Evolutionary conservation across 768 basidiomycete species (phyloP), one percentile per base, ranked within the genome.

Genomic region (Cystobasidium onofrii): DNA sequence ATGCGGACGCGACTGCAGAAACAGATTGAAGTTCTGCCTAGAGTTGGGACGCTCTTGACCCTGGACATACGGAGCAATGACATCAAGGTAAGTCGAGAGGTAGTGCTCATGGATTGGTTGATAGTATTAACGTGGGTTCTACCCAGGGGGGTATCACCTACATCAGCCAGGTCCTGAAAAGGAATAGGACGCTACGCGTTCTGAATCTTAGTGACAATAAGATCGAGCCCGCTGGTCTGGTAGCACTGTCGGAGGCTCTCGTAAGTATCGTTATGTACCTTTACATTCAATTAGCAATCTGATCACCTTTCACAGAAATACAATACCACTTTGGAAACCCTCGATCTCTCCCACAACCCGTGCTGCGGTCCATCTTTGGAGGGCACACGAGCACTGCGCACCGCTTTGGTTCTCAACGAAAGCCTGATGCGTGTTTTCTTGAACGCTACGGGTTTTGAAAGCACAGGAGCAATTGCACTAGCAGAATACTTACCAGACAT

Each of bases 401-500:
- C 93, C 0, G 89, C 94, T 0, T 93, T 98, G 81, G 93, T 92
- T 0, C 85, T 95, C 70, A 96, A 97, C 80, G 88, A 87, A 0
- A 88, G 91, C 0, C 86, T 99, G 39, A 97, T 95, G 78, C 88
- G 96, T 0, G 83, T 99, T 54, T 97, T 96, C 83, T 85, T 98
- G 25, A 89, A 91, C 7, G 87, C 88, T 1, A 96, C 94, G 0
- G 83, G 84, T 2, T 85, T 98, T 79, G 86, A 86, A 0, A 89
- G 90, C 0, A 83, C 88, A 0, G 93, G 92, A 0, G 94, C 95
- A 0, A 98, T 98, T 75, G 89, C 92, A 0, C 86, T 98, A 1
- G 96, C 95, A 1, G 95, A 98, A 80, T 98, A 96, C 83, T 86
- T 98, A 0, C 93, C 94, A 0, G 94, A 98, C 80, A 88, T 90